These are phyloP conservation scores for Eucalyptus lansdowneana DNA, from an alignment of 345 rosid genomes.

Conservation along the genomic window DNA sequence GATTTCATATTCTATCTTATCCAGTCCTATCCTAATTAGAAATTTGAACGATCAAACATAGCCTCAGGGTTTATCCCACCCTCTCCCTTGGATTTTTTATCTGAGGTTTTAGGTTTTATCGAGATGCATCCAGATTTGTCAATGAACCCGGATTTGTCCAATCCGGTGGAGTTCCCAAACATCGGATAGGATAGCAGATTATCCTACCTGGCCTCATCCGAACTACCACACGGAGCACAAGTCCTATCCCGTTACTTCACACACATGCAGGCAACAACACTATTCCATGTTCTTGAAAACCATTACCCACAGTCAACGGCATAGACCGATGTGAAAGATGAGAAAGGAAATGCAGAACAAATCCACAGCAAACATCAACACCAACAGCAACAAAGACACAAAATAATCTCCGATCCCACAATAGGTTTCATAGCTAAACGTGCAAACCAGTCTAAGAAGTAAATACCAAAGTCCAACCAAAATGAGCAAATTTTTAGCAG, in stretches of 20 bases:
- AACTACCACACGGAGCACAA: not conserved
- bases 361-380: not conserved
- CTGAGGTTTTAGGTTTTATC: not conserved
- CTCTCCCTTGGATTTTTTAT: not conserved
- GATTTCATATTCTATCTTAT: no score
- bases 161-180: no score
- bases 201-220: no score
- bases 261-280: not conserved
- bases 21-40: no score
- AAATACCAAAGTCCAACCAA: not conserved
- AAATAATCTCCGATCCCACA: not conserved
- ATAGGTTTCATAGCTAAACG: not conserved
- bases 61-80: not conserved
- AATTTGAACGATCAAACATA: no score
- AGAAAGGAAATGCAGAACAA: not conserved
- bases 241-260: not conserved
- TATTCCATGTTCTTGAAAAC: not conserved
- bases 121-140: no score
- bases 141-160: no score
- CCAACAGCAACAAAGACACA: not conserved
- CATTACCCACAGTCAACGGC: not conserved
- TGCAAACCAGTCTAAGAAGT: not conserved
- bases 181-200: no score
- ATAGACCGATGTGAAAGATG: not conserved
- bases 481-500: not conserved